Conservation (phyloP, 2,329 filamentous ascomycete genomes). For the Curvularia lunata region DNA sequence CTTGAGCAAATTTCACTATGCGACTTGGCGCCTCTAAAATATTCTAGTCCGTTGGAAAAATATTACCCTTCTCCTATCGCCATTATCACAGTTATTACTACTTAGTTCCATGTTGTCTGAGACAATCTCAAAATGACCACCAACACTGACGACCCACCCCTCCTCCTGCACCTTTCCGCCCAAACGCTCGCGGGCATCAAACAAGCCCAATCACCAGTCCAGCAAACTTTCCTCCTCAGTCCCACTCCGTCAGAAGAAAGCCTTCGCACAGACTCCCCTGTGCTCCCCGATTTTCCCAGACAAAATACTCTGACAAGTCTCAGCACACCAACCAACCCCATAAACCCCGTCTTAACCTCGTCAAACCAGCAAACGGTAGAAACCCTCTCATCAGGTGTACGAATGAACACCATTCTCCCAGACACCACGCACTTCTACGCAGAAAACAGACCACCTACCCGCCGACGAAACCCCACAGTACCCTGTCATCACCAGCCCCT, state of each 20-base stretch:
- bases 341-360: not conserved
- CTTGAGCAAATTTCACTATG: not conserved
- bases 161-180: not conserved
- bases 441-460: not conserved
- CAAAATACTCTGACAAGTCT: not conserved
- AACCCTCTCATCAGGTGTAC: too few species aligned
- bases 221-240: slow-evolving; percentile 12
- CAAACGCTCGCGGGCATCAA: not conserved
- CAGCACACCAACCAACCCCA: not conserved
- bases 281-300: not conserved
- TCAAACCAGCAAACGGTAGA: not conserved
- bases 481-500: not conserved
- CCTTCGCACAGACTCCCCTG: slow-evolving; percentile 5
- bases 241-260: slow-evolving; percentile 1
- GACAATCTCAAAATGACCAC: not conserved
- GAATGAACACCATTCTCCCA: slow-evolving; percentile 12
- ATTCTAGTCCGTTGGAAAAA: not conserved
- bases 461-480: not conserved
- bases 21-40: not conserved
- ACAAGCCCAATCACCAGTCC: not conserved
- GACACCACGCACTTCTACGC: not conserved
- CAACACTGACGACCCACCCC: not conserved
- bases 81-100: not conserved
- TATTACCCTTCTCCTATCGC: not conserved
- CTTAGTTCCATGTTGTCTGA: not conserved